Percentiles rank a stretch among this genome's conserved stretches.
Conservation (phyloP, 768 basidiomycete genomes). For the Boletus edulis region DNA sequence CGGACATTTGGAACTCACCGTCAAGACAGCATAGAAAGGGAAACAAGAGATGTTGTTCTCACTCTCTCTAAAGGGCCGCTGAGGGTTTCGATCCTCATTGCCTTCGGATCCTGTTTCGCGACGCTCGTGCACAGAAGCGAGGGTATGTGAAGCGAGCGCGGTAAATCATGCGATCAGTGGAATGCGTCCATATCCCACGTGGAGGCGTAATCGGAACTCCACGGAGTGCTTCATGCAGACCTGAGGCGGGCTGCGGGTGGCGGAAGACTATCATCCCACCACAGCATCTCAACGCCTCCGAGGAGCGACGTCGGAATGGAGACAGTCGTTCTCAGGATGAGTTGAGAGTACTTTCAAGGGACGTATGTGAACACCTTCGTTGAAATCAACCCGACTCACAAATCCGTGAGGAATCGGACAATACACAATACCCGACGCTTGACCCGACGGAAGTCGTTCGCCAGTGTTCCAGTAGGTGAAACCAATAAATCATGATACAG, state of each 20-base stretch:
- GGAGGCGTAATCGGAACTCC: constrained; percentile 22
- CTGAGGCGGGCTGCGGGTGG: constrained; percentile 1
- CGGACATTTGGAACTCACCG: neutral
- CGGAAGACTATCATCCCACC: constrained; percentile 2
- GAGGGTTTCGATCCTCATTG: constrained; percentile 18
- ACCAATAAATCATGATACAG: constrained; percentile 1
- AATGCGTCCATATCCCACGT: neutral
- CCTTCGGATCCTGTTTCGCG: constrained; percentile 22
- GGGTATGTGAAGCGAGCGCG: constrained; percentile 13
- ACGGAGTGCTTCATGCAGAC: constrained; percentile 13
- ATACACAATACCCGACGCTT: neutral
- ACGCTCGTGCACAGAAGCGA: constrained; percentile 17
- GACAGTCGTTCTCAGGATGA: neutral
- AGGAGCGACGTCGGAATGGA: neutral
- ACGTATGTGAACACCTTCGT: neutral
- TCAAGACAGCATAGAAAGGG: constrained; percentile 5
- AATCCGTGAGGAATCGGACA: constrained; percentile 7
- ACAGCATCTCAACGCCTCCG: neutral
- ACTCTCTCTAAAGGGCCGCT: constrained; percentile 7
- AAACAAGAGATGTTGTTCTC: neutral
- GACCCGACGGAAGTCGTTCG: constrained; percentile 9
- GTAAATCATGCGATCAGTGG: constrained; percentile 13
- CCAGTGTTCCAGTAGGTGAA: constrained; percentile 9
- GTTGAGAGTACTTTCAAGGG: neutral
- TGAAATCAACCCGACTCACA: neutral